Evolutionary conservation across 1,139 yeast species (phyloP).

Genomic region (Candida buenavistaensis): DNA sequence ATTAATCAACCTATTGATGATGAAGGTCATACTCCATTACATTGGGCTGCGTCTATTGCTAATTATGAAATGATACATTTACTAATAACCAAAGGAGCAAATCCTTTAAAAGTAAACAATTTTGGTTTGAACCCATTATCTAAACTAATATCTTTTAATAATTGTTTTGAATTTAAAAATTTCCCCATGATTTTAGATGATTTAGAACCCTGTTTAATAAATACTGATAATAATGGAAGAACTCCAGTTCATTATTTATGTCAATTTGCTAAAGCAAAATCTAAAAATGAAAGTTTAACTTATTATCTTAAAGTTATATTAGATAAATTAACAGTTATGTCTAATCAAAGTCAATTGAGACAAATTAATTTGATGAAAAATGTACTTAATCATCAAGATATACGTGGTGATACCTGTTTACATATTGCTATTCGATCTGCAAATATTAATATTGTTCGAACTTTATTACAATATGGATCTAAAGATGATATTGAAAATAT

Average conservation of each 20-base stretch:
- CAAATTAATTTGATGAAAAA: conserved; percentile 52
- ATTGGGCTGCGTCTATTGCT: conserved; percentile 97
- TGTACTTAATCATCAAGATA: conserved; percentile 68
- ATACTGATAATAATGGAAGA: conserved; percentile 71
- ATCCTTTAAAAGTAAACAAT: conserved; percentile 69
- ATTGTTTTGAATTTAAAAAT: conserved; percentile 77
- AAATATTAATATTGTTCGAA: conserved; percentile 37
- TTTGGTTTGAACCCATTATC: conserved; percentile 85
- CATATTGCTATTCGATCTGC: conserved; percentile 58
- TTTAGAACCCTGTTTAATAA: conserved; percentile 66
- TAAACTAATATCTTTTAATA: conserved; percentile 80
- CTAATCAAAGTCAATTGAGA: conserved; percentile 26
- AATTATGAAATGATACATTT: conserved; percentile 70
- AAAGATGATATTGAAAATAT: conserved; percentile 46
- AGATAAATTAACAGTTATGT: conserved; percentile 37
- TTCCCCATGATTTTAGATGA: conserved; percentile 71
- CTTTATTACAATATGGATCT: conserved; percentile 46
- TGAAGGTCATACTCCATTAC: conserved; percentile 94
- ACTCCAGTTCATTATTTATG: conserved; percentile 74
- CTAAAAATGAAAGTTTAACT: conserved; percentile 46
- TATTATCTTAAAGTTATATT: conserved; percentile 41
- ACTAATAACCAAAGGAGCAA: conserved; percentile 71
- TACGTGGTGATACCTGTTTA: conserved; percentile 66
- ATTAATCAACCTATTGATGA: conserved; percentile 88
- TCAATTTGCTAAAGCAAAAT: conserved; percentile 54